Conservation (phyloP, 768 basidiomycete species). For the Lactifluus hygrophoroides region DNA sequence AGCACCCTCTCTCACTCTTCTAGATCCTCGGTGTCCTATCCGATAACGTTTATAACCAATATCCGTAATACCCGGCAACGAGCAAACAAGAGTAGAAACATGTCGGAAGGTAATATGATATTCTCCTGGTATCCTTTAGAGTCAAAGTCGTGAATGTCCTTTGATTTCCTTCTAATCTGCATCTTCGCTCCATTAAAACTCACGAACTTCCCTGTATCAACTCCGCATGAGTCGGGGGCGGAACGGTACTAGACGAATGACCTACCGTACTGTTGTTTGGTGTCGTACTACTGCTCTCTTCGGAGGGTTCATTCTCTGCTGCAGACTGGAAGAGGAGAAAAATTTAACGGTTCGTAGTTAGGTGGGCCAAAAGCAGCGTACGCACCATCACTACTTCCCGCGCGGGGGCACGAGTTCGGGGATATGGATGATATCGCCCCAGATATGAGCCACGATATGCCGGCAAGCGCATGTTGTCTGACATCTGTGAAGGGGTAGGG, state of each 20-base stretch:
- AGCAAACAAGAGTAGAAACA: background rate
- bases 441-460: slow-evolving; percentile 17
- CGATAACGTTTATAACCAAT: too few relatives aligned
- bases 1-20: too few relatives aligned
- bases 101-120: background rate
- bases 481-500: background rate
- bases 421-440: slow-evolving; percentile 16
- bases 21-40: background rate
- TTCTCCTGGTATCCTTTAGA: background rate
- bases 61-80: background rate
- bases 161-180: background rate
- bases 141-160: background rate
- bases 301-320: background rate
- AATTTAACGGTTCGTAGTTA: background rate
- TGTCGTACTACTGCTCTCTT: background rate
- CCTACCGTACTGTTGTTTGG: background rate
- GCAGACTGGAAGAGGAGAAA: background rate
- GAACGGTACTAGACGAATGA: background rate
- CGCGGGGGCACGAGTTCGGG: slow-evolving; percentile 9
- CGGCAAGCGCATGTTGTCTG: slow-evolving; percentile 14
- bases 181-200: background rate
- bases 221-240: background rate
- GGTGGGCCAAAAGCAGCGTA: background rate
- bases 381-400: slow-evolving; percentile 11
- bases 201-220: background rate